Percentiles rank a stretch among this genome's conserved stretches.
Conservation (phyloP, 176 grass and related monocot species). For the Bothriochloa decipiens region DNA sequence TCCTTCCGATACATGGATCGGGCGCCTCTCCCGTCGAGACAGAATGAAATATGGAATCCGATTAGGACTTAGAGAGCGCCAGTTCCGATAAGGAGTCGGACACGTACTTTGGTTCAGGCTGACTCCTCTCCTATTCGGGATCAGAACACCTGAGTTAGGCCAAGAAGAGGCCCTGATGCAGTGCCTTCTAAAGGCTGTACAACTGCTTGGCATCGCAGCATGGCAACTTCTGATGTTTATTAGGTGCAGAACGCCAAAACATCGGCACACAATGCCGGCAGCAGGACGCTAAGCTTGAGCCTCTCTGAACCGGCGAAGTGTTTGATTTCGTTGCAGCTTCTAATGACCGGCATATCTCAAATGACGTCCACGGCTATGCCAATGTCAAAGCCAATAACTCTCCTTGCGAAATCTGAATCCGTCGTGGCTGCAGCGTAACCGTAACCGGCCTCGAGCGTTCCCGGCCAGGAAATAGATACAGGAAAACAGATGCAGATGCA, state of each 20-base stretch:
- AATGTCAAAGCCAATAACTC: not conserved
- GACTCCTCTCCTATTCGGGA: not conserved
- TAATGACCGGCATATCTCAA: not conserved
- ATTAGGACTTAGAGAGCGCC: not conserved
- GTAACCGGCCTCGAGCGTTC: slow-evolving; percentile 12
- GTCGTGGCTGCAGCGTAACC: slow-evolving; percentile 51
- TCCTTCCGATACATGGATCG: not conserved
- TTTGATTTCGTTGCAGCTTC: slow-evolving; percentile 30
- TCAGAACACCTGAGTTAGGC: not conserved
- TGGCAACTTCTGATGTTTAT: not conserved
- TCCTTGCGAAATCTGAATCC: not conserved
- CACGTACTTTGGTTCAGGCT: not conserved
- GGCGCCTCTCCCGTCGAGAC: not conserved
- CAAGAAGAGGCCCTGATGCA: not conserved
- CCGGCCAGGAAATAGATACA: slow-evolving; percentile 26
- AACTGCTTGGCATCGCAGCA: not conserved
- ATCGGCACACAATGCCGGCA: not conserved
- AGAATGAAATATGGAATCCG: not conserved
- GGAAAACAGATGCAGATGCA: not conserved
- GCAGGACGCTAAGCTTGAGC: not conserved
- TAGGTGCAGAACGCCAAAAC: not conserved
- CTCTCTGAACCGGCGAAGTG: not conserved
- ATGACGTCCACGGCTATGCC: slow-evolving; percentile 9
- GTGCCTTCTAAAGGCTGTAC: no score
- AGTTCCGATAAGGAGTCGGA: no score